Percentiles rank a stretch among this genome's conserved stretches.
These are phyloP conservation scores for Abortiporus biennis DNA, from an alignment of 1,284 basidiomycete genomes.

Conservation along the genomic window DNA sequence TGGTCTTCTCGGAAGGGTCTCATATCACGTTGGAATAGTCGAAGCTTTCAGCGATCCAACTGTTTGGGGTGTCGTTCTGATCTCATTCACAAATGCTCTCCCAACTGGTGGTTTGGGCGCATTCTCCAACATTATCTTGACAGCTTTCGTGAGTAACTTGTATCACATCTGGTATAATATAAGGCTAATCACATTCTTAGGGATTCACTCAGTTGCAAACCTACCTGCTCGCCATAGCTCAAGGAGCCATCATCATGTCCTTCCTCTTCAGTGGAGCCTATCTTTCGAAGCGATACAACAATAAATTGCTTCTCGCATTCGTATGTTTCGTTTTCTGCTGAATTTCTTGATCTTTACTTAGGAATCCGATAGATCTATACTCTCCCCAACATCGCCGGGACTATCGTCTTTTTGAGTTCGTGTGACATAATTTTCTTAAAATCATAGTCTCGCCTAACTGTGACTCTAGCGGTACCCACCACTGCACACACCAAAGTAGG, in stretches of 20 bases:
- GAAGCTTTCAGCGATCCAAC: conserved; percentile 45
- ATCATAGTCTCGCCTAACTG: conserved; percentile 1
- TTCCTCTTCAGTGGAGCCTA: conserved; percentile 42
- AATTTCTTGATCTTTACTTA: not conserved
- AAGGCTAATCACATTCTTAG: conserved; percentile 13
- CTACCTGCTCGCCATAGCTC: conserved; percentile 45
- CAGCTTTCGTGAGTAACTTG: conserved; percentile 33
- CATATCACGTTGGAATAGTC: conserved; percentile 14
- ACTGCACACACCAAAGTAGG: conserved; percentile 38
- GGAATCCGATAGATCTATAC: conserved; percentile 35
- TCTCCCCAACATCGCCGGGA: conserved; percentile 41
- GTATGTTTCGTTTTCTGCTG: conserved; percentile 21
- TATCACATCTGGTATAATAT: not conserved
- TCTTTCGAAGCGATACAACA: conserved; percentile 35
- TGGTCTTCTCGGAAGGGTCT: not conserved
- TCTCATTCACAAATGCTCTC: conserved; percentile 47
- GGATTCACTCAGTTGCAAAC: conserved; percentile 45
- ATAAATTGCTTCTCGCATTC: conserved; percentile 38
- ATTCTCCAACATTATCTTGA: conserved; percentile 46
- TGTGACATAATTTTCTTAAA: not conserved
- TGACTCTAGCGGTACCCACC: conserved; percentile 29
- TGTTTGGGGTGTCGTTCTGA: conserved; percentile 37
- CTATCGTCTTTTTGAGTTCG: conserved; percentile 40
- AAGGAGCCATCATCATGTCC: conserved; percentile 42
- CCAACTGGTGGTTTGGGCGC: conserved; percentile 48